Conservation (phyloP, 768 basidiomycete species). For the Russula foetens region DNA sequence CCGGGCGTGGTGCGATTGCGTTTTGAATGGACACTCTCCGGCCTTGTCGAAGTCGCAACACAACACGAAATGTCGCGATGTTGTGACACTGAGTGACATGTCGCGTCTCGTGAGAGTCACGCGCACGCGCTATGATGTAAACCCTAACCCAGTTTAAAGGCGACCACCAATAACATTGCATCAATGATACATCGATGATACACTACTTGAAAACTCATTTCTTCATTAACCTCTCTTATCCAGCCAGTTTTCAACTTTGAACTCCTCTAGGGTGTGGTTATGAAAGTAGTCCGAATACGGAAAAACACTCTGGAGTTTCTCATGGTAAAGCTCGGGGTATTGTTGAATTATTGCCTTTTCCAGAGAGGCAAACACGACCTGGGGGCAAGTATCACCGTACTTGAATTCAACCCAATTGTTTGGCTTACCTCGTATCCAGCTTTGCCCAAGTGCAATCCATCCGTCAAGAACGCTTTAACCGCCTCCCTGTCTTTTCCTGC, state of each 20-base stretch:
- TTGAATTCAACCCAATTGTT: not conserved
- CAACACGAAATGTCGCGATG: not conserved
- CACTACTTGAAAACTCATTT: too few relatives aligned
- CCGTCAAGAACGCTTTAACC: conserved; percentile 46
- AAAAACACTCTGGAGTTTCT: conserved; percentile 51
- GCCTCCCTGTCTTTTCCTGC: conserved; percentile 52
- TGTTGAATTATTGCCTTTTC: conserved; percentile 45
- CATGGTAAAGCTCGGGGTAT: conserved; percentile 64
- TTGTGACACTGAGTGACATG: not conserved
- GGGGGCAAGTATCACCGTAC: not conserved
- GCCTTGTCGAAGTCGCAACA: not conserved
- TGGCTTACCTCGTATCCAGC: conserved; percentile 61
- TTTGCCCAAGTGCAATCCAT: conserved; percentile 78
- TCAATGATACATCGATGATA: too few relatives aligned
- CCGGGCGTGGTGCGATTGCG: not conserved
- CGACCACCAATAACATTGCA: too few relatives aligned
- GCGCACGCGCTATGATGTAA: not conserved
- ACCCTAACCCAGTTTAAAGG: not conserved
- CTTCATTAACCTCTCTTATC: not conserved
- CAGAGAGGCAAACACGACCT: conserved; percentile 64
- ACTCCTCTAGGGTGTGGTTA: conserved; percentile 12
- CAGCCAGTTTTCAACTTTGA: conserved; percentile 9
- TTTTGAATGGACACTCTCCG: not conserved
- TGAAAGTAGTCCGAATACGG: conserved; percentile 41
- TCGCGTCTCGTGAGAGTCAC: not conserved